Conservation (phyloP, 2,329 filamentous ascomycete genomes). For the Exophiala oligosperma region DNA sequence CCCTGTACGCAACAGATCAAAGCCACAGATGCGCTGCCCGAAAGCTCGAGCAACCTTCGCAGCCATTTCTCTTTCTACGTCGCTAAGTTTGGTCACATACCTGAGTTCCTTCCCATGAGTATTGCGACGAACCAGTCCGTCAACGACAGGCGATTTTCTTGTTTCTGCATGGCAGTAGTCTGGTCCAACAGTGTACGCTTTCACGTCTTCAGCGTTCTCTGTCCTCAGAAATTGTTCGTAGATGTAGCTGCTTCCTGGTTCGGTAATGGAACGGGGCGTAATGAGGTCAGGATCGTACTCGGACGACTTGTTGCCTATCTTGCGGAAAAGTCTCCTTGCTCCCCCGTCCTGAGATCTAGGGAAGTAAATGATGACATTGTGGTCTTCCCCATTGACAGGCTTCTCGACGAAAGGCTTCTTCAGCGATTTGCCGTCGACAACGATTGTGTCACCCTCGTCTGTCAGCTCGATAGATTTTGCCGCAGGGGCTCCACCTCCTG, state of each 20-base stretch:
- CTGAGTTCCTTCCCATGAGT: constrained; percentile 96
- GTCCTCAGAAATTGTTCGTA: constrained; percentile 97
- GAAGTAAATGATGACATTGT: constrained; percentile 98
- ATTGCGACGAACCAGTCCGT: constrained; percentile 92
- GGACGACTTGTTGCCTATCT: constrained; percentile 98
- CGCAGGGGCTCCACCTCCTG: constrained; percentile 55
- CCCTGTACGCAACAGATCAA: constrained; percentile 84
- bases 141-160: constrained; percentile 93
- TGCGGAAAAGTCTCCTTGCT: constrained; percentile 87
- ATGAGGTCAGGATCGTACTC: constrained; percentile 80
- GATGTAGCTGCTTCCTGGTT: constrained; percentile 80
- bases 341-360: constrained; percentile 72
- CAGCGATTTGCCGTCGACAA: constrained; percentile 79
- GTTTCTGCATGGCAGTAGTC: constrained; percentile 96
- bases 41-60: constrained; percentile 88
- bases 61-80: constrained; percentile 82
- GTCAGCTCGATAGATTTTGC: constrained; percentile 76
- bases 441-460: constrained; percentile 85
- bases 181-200: constrained; percentile 94
- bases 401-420: constrained; percentile 98
- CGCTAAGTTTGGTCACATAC: constrained; percentile 82
- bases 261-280: constrained; percentile 76
- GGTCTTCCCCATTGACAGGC: constrained; percentile 95
- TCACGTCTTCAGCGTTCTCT: constrained; percentile 96
- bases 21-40: constrained; percentile 92